Percentiles rank a stretch among this genome's conserved stretches.
These are phyloP conservation scores for Fusarium tricinctum DNA, from an alignment of 2,329 filamentous ascomycete species.

Conservation along the genomic window DNA sequence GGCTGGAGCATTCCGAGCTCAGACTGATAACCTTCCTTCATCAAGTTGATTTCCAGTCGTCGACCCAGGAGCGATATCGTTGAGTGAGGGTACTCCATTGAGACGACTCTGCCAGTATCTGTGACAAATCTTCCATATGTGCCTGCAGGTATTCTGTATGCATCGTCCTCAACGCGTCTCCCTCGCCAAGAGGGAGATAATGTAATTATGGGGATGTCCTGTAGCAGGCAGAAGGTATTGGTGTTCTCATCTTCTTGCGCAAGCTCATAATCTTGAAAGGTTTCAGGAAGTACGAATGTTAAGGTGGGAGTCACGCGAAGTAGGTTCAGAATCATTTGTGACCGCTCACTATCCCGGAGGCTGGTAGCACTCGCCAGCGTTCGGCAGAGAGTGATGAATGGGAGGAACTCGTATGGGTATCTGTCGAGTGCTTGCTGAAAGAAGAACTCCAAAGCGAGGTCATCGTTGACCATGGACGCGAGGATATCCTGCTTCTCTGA, in stretches of 20 bases:
- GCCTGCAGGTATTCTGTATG: slow-evolving; percentile 74
- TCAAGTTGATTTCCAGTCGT: slow-evolving; percentile 76
- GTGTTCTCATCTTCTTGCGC: slow-evolving; percentile 88
- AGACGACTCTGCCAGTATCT: slow-evolving; percentile 80
- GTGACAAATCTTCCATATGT: slow-evolving; percentile 80
- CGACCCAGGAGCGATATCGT: slow-evolving; percentile 84
- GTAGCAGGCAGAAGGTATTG: slow-evolving; percentile 79
- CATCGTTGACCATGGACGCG: slow-evolving; percentile 55
- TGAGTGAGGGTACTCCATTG: slow-evolving; percentile 84
- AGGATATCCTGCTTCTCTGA: slow-evolving; percentile 53
- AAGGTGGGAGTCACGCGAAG: slow-evolving; percentile 79
- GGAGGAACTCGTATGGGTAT: slow-evolving; percentile 87
- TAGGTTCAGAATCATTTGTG: slow-evolving; percentile 71
- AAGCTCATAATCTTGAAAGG: slow-evolving; percentile 81
- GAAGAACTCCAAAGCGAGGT: slow-evolving; percentile 67
- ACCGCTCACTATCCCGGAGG: slow-evolving; percentile 52
- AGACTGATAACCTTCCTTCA: slow-evolving; percentile 67
- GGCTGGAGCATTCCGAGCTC: slow-evolving; percentile 67
- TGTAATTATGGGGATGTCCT: slow-evolving; percentile 74
- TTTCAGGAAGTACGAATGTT: slow-evolving; percentile 80
- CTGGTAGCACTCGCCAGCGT: slow-evolving; percentile 65
- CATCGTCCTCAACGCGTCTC: slow-evolving; percentile 61
- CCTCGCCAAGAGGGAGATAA: slow-evolving; percentile 61
- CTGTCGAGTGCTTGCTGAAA: slow-evolving; percentile 79
- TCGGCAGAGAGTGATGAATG: slow-evolving; percentile 80